Conservation (phyloP, 306 rosid species). For the Begonia masoniana region DNA sequence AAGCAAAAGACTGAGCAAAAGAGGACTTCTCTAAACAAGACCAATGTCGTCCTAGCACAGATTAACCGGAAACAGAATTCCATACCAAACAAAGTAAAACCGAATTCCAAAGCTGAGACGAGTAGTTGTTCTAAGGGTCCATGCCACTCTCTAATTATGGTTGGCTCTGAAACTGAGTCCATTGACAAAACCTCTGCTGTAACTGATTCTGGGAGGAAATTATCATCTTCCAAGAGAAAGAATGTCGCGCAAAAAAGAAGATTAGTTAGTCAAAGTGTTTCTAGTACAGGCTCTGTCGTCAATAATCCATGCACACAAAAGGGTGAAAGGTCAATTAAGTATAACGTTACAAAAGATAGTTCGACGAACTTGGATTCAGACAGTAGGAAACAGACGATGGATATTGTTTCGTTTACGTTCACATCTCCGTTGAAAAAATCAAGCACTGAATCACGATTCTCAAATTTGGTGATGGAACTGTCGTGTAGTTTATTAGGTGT, state of each 20-base stretch:
- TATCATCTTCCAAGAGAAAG: constrained; percentile 24
- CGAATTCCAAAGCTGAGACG: constrained; percentile 29
- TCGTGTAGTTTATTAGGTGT: constrained; percentile 19
- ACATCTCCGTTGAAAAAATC: constrained; percentile 64
- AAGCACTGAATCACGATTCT: constrained; percentile 22
- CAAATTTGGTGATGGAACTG: constrained; percentile 21
- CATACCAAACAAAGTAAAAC: constrained; percentile 27
- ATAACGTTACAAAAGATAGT: constrained; percentile 35
- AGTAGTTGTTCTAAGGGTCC: constrained; percentile 23
- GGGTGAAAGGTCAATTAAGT: constrained; percentile 41
- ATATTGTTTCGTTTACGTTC: constrained; percentile 78
- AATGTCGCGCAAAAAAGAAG: constrained; percentile 23
- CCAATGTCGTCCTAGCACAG: constrained; percentile 38
- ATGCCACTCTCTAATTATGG: constrained; percentile 30
- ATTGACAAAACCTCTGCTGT: constrained; percentile 25
- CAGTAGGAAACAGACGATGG: constrained; percentile 45
- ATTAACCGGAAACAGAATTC: constrained; percentile 81
- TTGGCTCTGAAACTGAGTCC: constrained; percentile 31
- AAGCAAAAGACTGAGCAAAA: constrained; percentile 54
- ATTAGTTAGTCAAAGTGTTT: constrained; percentile 20
- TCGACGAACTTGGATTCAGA: constrained; percentile 25
- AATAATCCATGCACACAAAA: constrained; percentile 14
- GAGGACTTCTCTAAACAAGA: constrained; percentile 27
- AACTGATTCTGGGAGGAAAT: constrained; percentile 27
- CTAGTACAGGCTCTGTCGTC: constrained; percentile 21